Evolutionary conservation across 352 stramenopile genomes (phyloP), one percentile per base, ranked within the genome.

Genomic region (Pythium chondricola): DNA sequence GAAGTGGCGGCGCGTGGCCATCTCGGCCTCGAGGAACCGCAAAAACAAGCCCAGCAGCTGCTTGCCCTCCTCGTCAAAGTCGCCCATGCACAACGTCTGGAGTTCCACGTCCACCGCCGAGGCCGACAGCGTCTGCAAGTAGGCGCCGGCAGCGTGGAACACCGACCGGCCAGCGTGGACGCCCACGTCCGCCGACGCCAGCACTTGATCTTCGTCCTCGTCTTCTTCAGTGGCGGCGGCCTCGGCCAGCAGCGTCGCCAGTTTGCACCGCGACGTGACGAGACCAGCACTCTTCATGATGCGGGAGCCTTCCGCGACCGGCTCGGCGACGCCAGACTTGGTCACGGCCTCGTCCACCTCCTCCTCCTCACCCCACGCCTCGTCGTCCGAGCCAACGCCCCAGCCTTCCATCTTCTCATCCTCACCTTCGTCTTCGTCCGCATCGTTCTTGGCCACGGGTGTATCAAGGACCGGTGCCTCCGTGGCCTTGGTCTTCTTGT

Each of bases 11-110:
- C 69, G 74, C 14, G 63, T 83, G 18, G 62, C 62, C 68, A 93
- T 82, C 41, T 87, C 74, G 16, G 76, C 68, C 26, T 73, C 65
- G 22, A 93, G 26, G 30, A 85, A 88, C 24, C 61, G 56, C 21
- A 93, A 52, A 52, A 93, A 90, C 43, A 68, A 65, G 30, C 62
- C 66, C 17, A 93, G 39, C 11, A 87, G 45, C 30, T 59, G 59
- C 58, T 87, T 87, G 50, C 81, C 81, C 26, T 88, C 74, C 17
- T 68, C 67, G 31, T 92, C 81, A 40, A 92, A 89, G 35, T 83
- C 71, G 42, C 81, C 81, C 75, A 92, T 86, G 61, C 81, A 92
- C 42, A 92, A 43, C 43, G 74, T 92, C 48, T 78, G 88, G 63
- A 93, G 67, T 55, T 93, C 81, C 3, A 93, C 76, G 33, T 89